phyloP scores from a whole-genome alignment of 1,139 yeast species.

The Hyphopichia wangnamkhiaoensis region DNA sequence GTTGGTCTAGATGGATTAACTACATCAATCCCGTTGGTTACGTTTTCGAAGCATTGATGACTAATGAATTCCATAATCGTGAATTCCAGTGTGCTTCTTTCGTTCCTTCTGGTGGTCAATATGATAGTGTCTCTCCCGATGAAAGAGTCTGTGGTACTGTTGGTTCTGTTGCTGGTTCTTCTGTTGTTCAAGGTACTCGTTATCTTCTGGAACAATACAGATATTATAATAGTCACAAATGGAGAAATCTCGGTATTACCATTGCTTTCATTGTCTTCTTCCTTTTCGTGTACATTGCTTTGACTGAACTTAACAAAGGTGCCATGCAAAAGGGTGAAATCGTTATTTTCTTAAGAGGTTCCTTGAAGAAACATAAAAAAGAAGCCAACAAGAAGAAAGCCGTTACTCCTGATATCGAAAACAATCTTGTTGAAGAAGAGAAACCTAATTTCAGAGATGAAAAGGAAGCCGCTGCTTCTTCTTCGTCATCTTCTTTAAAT shows the following conservation, averaged over 20 bases:
- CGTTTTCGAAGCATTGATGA: conserved; percentile 67
- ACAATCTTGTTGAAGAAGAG: conserved; percentile 13
- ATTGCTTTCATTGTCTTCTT: conserved; percentile 58
- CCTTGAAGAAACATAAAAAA: conserved; percentile 27
- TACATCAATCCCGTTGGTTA: conserved; percentile 72
- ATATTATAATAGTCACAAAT: conserved; percentile 61
- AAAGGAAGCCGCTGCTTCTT: conserved; percentile 7
- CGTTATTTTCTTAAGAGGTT: conserved; percentile 55
- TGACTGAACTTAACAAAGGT: conserved; percentile 69
- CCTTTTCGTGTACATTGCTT: conserved; percentile 52
- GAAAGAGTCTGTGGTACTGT: conserved; percentile 60
- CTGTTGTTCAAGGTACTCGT: conserved; percentile 55
- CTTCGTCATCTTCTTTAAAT: conserved; percentile 3
- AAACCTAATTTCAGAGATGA: conserved; percentile 21
- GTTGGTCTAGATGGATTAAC: conserved; percentile 82
- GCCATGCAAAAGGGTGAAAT: conserved; percentile 84
- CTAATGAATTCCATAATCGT: conserved; percentile 56
- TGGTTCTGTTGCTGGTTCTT: conserved; percentile 62
- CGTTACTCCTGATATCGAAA: conserved; percentile 15
- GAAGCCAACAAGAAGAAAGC: conserved; percentile 11
- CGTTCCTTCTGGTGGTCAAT: conserved; percentile 25
- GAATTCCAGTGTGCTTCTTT: conserved; percentile 37
- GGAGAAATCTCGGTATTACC: conserved; percentile 84
- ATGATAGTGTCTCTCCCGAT: conserved; percentile 32
- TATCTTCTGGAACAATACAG: conserved; percentile 49